These are phyloP conservation scores for Testicularia cyperi DNA, from an alignment of 1,284 basidiomycete species.

Conservation along the genomic window DNA sequence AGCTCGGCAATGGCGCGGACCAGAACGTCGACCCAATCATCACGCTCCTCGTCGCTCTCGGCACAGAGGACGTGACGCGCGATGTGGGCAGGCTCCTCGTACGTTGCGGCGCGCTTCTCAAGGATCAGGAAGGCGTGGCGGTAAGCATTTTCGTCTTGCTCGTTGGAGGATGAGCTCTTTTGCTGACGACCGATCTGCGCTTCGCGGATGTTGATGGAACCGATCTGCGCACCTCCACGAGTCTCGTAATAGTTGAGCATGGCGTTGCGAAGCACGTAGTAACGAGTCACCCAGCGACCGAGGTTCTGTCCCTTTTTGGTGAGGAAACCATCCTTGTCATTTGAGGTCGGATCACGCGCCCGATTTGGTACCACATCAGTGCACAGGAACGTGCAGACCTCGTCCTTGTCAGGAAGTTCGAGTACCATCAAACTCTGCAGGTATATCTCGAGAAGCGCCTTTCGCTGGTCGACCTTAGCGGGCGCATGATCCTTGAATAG, in stretches of 20 bases:
- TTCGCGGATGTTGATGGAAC: slow-evolving; percentile 79
- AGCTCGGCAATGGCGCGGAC: slow-evolving; percentile 60
- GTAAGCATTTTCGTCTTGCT: slow-evolving; percentile 80
- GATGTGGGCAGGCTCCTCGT: slow-evolving; percentile 64
- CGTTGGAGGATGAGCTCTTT: slow-evolving; percentile 59
- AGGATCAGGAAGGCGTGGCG: slow-evolving; percentile 96
- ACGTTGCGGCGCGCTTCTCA: slow-evolving; percentile 69
- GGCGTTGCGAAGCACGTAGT: slow-evolving; percentile 80
- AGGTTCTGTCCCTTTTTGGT: slow-evolving; percentile 97
- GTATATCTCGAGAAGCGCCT: slow-evolving; percentile 77
- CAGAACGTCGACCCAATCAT: slow-evolving; percentile 90
- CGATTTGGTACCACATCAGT: slow-evolving; percentile 76
- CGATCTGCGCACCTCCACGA: slow-evolving; percentile 77
- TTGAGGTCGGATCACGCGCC: slow-evolving; percentile 57
- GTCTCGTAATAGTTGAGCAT: slow-evolving; percentile 89
- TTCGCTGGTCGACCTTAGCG: slow-evolving; percentile 81
- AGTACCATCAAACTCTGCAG: slow-evolving; percentile 76
- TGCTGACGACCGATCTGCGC: slow-evolving; percentile 82
- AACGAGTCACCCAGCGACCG: slow-evolving; percentile 76
- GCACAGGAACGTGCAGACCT: slow-evolving; percentile 87
- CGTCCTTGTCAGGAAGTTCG: slow-evolving; percentile 82
- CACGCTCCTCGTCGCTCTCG: slow-evolving; percentile 87
- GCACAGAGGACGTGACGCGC: slow-evolving; percentile 91
- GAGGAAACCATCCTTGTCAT: slow-evolving; percentile 91
- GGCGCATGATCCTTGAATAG: slow-evolving; percentile 96